These are phyloP conservation scores for Athelia psychrophila DNA, from an alignment of 1,284 basidiomycete species.

Conservation along the genomic window DNA sequence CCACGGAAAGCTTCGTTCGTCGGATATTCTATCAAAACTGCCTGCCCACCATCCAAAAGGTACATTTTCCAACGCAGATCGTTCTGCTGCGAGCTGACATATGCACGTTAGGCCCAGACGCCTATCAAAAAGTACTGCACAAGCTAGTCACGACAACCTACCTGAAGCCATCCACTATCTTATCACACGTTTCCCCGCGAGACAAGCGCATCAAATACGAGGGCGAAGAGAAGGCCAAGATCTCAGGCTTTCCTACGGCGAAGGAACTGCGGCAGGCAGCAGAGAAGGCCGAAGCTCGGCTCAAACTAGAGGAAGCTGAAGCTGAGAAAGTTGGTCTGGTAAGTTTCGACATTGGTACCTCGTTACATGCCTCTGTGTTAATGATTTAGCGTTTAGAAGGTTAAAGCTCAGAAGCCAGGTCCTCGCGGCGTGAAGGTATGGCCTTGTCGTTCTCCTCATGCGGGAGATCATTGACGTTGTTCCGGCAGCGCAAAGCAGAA, in stretches of 20 bases:
- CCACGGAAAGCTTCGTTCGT: conserved; percentile 82
- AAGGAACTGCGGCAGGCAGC: conserved; percentile 71
- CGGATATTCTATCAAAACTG: conserved; percentile 63
- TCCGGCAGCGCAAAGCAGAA: conserved; percentile 48
- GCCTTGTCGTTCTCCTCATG: conserved; percentile 1
- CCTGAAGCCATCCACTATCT: conserved; percentile 68
- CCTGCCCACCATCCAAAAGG: conserved; percentile 57
- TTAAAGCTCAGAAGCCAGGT: conserved; percentile 49
- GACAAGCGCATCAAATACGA: conserved; percentile 77
- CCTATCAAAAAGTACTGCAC: conserved; percentile 58
- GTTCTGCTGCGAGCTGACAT: neutral
- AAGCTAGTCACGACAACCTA: conserved; percentile 65
- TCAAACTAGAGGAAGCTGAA: conserved; percentile 69
- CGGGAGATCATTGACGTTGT: neutral
- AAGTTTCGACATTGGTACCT: conserved; percentile 22
- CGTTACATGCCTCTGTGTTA: neutral
- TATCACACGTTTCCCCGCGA: conserved; percentile 71
- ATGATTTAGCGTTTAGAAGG: conserved; percentile 44
- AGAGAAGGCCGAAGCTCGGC: conserved; percentile 55
- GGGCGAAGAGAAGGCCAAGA: conserved; percentile 68
- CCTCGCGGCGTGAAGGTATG: conserved; percentile 50
- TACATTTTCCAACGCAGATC: conserved; percentile 23
- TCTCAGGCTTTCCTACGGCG: conserved; percentile 70
- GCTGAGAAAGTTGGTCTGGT: conserved; percentile 72
- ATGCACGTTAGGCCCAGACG: conserved; percentile 37